phyloP scores from a whole-genome alignment of 2,329 filamentous ascomycete genomes.

The Paraconiothyrium brasiliense region DNA sequence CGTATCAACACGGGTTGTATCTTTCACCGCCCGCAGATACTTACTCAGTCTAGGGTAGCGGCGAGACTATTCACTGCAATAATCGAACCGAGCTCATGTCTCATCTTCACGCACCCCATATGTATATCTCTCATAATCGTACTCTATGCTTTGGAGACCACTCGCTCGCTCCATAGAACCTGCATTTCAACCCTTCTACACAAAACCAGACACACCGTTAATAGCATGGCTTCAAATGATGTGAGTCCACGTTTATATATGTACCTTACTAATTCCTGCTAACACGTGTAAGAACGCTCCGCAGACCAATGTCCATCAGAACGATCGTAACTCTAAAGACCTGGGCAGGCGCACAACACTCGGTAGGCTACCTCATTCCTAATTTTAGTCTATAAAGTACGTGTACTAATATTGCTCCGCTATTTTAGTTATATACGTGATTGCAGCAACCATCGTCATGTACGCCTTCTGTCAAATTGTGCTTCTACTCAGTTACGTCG shows the following conservation, averaged over 20 bases:
- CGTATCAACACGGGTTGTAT: background rate
- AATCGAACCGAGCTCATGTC: too few relatives aligned
- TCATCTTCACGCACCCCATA: background rate
- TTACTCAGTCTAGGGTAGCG: background rate
- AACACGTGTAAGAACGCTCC: background rate
- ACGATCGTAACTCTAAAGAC: too few relatives aligned
- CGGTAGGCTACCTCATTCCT: background rate
- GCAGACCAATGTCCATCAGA: background rate
- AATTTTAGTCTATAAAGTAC: background rate
- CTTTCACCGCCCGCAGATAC: background rate
- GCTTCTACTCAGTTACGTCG: background rate
- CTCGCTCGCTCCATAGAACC: background rate
- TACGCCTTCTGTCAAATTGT: background rate
- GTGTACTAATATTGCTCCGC: background rate
- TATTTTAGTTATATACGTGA: background rate
- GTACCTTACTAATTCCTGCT: background rate
- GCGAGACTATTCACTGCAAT: background rate
- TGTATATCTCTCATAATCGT: background rate
- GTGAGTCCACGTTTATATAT: background rate
- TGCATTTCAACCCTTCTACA: background rate
- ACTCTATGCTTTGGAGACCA: background rate
- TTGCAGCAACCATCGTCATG: background rate
- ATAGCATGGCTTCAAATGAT: background rate
- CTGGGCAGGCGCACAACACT: background rate
- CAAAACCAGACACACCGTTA: background rate